phyloP scores from a whole-genome alignment of 139 green algal genomes.

The Deuterostichococcus epilithicus region DNA sequence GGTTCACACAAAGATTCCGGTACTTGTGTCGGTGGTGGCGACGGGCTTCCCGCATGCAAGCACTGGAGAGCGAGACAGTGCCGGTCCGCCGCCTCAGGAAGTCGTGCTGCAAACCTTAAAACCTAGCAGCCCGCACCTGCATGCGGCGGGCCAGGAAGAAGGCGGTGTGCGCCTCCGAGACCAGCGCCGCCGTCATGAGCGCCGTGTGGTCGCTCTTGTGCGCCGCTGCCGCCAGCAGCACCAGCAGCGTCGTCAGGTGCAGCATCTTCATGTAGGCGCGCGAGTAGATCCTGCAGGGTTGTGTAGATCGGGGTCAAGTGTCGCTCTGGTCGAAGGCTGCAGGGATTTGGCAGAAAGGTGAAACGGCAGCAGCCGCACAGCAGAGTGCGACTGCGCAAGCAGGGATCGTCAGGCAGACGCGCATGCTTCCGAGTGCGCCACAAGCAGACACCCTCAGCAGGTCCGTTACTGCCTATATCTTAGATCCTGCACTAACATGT shows the following conservation, averaged over 20 bases:
- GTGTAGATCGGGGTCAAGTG: neutral
- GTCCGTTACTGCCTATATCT: no score
- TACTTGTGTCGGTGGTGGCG: neutral
- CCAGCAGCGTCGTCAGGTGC: conserved; percentile 55
- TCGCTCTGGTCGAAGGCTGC: no score
- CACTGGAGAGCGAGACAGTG: neutral
- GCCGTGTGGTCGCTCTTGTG: conserved; percentile 47
- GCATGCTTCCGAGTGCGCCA: no score
- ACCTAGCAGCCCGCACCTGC: conserved; percentile 2
- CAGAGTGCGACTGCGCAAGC: neutral
- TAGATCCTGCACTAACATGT: no score
- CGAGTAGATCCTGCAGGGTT: conserved; percentile 24
- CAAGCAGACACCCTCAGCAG: no score
- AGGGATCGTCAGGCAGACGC: no score
- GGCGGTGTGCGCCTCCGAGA: conserved; percentile 28
- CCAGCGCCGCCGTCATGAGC: conserved; percentile 29
- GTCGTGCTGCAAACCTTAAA: neutral
- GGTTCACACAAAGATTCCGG: no score
- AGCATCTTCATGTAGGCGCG: conserved; percentile 33
- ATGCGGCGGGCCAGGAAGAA: conserved; percentile 8
- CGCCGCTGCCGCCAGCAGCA: conserved; percentile 55
- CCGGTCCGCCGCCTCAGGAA: neutral
- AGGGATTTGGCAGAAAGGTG: no score
- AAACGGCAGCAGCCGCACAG: neutral
- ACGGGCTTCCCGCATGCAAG: neutral